phyloP scores from a whole-genome alignment of 2,329 filamentous ascomycete species.

The Thielaviopsis punctulata region DNA sequence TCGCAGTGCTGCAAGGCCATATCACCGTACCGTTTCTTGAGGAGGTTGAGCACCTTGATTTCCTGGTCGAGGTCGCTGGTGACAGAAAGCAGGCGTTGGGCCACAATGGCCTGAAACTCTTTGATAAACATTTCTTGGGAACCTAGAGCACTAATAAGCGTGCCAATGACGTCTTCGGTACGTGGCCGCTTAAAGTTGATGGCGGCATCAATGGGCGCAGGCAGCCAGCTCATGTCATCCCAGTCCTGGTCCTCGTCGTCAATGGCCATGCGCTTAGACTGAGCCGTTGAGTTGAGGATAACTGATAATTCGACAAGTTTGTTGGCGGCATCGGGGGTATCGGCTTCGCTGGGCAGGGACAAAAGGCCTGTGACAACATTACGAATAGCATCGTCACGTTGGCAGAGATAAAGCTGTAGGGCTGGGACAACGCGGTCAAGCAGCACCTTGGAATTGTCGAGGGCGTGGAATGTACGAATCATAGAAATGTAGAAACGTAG shows the following conservation, averaged over 20 bases:
- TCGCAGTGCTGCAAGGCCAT: slow-evolving; percentile 78
- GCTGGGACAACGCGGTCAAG: slow-evolving; percentile 57
- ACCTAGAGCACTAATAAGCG: slow-evolving; percentile 73
- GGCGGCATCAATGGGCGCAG: slow-evolving; percentile 82
- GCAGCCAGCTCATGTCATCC: slow-evolving; percentile 85
- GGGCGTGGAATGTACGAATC: slow-evolving; percentile 57
- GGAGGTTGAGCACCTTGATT: slow-evolving; percentile 63
- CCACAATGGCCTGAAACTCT: slow-evolving; percentile 80
- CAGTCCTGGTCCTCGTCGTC: slow-evolving; percentile 65
- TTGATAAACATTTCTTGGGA: slow-evolving; percentile 85
- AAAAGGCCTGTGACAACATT: slow-evolving; percentile 62
- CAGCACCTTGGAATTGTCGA: slow-evolving; percentile 63
- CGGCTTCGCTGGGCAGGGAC: slow-evolving; percentile 38
- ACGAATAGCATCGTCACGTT: slow-evolving; percentile 59
- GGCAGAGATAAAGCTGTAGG: slow-evolving; percentile 58
- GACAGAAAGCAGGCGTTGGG: slow-evolving; percentile 55
- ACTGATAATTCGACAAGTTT: slow-evolving; percentile 50
- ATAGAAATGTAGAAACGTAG: slow-evolving; percentile 63
- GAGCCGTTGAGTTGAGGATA: slow-evolving; percentile 44
- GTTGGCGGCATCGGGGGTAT: slow-evolving; percentile 22
- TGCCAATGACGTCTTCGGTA: slow-evolving; percentile 80
- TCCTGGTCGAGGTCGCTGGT: slow-evolving; percentile 60
- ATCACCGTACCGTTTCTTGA: slow-evolving; percentile 82
- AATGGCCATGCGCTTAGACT: slow-evolving; percentile 32
- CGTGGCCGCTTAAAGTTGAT: slow-evolving; percentile 82